phyloP scores from a whole-genome alignment of 306 rosid genomes.

The cucumber (Cucumis sativus) region DNA sequence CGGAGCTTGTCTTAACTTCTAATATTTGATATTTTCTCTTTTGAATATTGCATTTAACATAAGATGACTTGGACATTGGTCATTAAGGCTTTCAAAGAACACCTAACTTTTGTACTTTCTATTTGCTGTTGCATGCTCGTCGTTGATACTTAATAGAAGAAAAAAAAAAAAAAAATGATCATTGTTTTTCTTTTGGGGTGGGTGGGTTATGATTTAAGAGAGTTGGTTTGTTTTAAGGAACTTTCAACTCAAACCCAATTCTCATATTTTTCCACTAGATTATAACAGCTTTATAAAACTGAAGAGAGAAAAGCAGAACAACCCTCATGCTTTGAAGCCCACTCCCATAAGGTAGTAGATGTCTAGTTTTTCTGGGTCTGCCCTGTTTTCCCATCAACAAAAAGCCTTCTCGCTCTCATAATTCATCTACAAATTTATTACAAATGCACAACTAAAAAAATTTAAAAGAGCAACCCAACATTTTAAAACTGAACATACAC shows the following conservation, averaged over 20 bases:
- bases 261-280: neutral
- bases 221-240: neutral
- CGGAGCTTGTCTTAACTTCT: neutral
- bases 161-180: too few species aligned
- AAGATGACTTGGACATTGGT: neutral
- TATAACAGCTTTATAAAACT: neutral
- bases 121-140: neutral
- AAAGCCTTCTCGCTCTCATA: constrained; percentile 3
- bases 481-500: neutral
- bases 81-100: neutral
- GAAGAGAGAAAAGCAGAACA: neutral
- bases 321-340: constrained; percentile 4
- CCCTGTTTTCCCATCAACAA: neutral
- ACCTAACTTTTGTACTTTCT: neutral
- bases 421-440: neutral
- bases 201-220: neutral
- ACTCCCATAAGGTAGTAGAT: neutral
- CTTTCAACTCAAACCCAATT: neutral
- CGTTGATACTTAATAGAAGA: neutral
- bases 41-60: neutral
- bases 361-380: neutral
- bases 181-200: neutral
- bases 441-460: neutral
- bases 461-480: neutral
- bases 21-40: neutral